phyloP scores from a whole-genome alignment of 495 filamentous ascomycete genomes.

The Neurospora sp. region DNA sequence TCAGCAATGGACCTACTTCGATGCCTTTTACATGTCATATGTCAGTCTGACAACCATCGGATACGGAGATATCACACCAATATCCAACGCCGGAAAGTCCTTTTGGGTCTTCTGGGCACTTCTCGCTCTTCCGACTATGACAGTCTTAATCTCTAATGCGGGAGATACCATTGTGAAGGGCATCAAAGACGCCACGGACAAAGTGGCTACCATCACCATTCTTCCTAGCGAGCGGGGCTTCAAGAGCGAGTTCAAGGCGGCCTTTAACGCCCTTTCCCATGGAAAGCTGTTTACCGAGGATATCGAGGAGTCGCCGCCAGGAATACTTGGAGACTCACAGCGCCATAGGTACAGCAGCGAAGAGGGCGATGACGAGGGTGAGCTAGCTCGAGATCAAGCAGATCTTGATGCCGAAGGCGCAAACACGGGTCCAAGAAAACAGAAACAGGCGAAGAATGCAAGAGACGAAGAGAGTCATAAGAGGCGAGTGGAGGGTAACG shows the following conservation, averaged over 20 bases:
- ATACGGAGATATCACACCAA: constrained; percentile 66
- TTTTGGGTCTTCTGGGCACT: constrained; percentile 91
- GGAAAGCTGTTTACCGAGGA: constrained; percentile 26
- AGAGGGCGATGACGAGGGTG: constrained; percentile 11
- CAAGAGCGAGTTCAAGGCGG: constrained; percentile 27
- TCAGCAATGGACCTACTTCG: constrained; percentile 67
- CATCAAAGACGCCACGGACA: constrained; percentile 58
- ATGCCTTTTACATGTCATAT: constrained; percentile 71
- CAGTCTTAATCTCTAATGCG: constrained; percentile 76
- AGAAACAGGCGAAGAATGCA: constrained; percentile 5
- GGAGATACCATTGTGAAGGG: constrained; percentile 66
- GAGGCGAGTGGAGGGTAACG: constrained; percentile 6
- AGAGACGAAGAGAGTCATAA: constrained; percentile 11
- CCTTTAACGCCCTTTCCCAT: constrained; percentile 25
- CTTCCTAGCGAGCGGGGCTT: constrained; percentile 56
- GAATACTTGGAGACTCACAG: constrained; percentile 32
- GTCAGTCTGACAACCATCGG: constrained; percentile 74
- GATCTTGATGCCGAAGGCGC: constrained; percentile 10
- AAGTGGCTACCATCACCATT: constrained; percentile 63
- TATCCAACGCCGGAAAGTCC: constrained; percentile 59
- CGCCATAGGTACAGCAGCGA: constrained; percentile 8
- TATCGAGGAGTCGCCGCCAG: constrained; percentile 24
- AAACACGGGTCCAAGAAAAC: not conserved
- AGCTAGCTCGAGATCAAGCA: constrained; percentile 8
- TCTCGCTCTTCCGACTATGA: constrained; percentile 71